Base-by-base conservation (phyloP, 1,284 basidiomycete species). In the Mycena sp. region DNA sequence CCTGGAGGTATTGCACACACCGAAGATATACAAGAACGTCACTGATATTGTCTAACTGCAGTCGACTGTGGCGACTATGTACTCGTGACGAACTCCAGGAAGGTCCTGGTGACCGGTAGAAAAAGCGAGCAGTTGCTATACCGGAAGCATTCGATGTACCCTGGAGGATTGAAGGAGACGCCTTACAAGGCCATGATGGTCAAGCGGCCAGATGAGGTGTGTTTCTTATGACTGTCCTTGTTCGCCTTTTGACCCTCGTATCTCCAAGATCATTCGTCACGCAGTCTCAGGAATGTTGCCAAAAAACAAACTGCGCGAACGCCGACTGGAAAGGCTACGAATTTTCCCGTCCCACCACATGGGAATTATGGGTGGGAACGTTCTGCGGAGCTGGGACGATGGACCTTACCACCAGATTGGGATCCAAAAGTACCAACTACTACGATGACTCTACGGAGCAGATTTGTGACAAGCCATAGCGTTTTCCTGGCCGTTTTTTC, bases 21-120 rank as follows among this genome's bases (percentile, higher is more conserved):
- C 4, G 29, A 12, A 19, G 41, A 29, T 11, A 21, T 26, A 51
- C 26, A 12, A 37, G 28, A 30, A 11, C 37, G 35, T 19, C 40
- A 21, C 30, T 49, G 40, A 30, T n/a, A 48, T 32, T 29, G 40
- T 43, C 11, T 2, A 16, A 19, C 32, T 7, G 32, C 64, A 96
- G 96, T 91, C 67, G 96, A 98, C 77, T 95, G 94, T 58, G 96
- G 98, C 30, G 98, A 99, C 87, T 99, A 99, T 77, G 96, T 99
- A 30, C 88, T 99, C 23, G 95, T 99, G 10, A 98, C 95, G 21
- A 93, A 99, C 75, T 93, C 95, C 3, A 82, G 87, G 60, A 86
- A 91, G 28, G 85, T 99, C 61, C 88, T 90, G 71, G 92, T 99
- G 44, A 95, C 97, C 0, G 98, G 98, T 25, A 87, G 88, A 71